Percentiles rank a stretch among this genome's conserved stretches.
phyloP scores from a whole-genome alignment of 1,284 basidiomycete genomes.

The Tilletia setariae region DNA sequence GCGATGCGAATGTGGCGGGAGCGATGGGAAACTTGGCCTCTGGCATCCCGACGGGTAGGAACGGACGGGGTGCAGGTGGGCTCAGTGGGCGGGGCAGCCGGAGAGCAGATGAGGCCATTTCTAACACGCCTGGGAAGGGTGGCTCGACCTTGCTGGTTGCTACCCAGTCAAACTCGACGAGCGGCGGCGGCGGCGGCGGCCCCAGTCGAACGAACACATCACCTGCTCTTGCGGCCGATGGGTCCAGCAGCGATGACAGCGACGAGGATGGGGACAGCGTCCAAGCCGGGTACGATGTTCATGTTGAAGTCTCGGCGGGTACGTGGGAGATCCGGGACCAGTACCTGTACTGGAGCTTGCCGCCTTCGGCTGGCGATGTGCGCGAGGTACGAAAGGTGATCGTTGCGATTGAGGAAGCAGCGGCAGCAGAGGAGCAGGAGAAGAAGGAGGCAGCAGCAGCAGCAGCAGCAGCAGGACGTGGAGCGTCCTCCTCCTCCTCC shows the following conservation, averaged over 20 bases:
- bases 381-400: background rate
- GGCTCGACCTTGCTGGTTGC: background rate
- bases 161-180: too few relatives aligned
- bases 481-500: background rate
- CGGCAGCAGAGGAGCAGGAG: background rate
- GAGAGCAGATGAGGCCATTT: background rate
- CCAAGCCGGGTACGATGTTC: constrained; percentile 45
- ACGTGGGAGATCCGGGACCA: constrained; percentile 67
- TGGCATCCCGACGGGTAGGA: too few relatives aligned
- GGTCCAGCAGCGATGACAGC: background rate
- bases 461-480: background rate
- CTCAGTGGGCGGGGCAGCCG: background rate
- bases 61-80: background rate
- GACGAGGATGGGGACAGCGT: background rate
- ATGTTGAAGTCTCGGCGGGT: constrained; percentile 64
- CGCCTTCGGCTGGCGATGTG: constrained; percentile 28
- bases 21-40: constrained; percentile 3
- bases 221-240: too few relatives aligned
- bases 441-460: background rate
- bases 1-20: constrained; percentile 25
- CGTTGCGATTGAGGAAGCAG: background rate
- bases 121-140: background rate
- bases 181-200: too few relatives aligned
- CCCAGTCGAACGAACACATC: background rate
- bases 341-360: constrained; percentile 80